These are phyloP conservation scores for Arachis stenosperma DNA, from an alignment of 306 rosid genomes.

Conservation along the genomic window DNA sequence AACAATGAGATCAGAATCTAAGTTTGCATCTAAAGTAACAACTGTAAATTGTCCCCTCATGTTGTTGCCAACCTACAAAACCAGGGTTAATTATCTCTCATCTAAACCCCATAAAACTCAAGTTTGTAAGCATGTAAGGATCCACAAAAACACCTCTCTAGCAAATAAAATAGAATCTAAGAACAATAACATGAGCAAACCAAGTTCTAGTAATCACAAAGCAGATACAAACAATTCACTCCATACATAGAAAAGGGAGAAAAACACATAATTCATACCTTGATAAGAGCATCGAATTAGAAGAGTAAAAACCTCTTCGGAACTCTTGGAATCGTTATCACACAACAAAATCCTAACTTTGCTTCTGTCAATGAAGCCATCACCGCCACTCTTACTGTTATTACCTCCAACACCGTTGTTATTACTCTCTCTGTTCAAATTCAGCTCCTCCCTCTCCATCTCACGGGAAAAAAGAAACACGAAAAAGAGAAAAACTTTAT, in stretches of 20 bases:
- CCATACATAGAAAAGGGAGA: background rate
- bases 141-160: too few relatives aligned
- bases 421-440: slow-evolving; percentile 56
- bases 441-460: slow-evolving; percentile 42
- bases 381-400: slow-evolving; percentile 50
- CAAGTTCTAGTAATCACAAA: background rate
- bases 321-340: slow-evolving; percentile 77
- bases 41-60: background rate
- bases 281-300: slow-evolving; percentile 89
- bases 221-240: background rate
- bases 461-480: slow-evolving; percentile 6
- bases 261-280: slow-evolving; percentile 47
- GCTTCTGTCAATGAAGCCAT: slow-evolving; percentile 89
- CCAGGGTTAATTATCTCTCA: background rate
- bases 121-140: background rate
- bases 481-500: too few relatives aligned
- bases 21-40: background rate
- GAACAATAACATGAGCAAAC: too few relatives aligned
- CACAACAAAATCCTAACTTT: slow-evolving; percentile 93
- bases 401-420: slow-evolving; percentile 40
- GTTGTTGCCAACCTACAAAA: background rate
- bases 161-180: too few relatives aligned
- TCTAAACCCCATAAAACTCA: background rate
- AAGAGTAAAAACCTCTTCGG: slow-evolving; percentile 78
- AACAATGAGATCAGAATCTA: slow-evolving; percentile 5